These are phyloP conservation scores for Mollisia scopiformis DNA, from an alignment of 2,329 filamentous ascomycete genomes.

Conservation along the genomic window DNA sequence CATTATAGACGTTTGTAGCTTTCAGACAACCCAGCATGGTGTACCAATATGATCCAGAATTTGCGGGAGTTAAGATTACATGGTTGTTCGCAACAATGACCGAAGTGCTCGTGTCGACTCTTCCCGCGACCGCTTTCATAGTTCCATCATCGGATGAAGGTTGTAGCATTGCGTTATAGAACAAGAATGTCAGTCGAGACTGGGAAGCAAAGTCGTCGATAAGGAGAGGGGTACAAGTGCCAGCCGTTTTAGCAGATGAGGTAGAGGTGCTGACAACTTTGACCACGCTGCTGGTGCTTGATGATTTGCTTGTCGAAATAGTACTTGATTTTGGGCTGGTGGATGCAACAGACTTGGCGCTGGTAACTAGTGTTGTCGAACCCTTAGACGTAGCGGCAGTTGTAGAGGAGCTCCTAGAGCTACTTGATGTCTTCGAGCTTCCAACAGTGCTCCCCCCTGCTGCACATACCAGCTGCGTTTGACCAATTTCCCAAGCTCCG, in stretches of 20 bases:
- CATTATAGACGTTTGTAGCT: slow-evolving; percentile 51
- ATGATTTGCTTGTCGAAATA: background rate
- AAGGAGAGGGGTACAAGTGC: slow-evolving; percentile 46
- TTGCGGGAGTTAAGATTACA: slow-evolving; percentile 53
- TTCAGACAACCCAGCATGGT: slow-evolving; percentile 58
- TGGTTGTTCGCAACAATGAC: slow-evolving; percentile 55
- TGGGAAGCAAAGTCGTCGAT: slow-evolving; percentile 66
- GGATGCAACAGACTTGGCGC: background rate
- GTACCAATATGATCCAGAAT: slow-evolving; percentile 59
- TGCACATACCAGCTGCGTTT: slow-evolving; percentile 49
- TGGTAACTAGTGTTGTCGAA: background rate
- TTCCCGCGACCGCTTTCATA: slow-evolving; percentile 42
- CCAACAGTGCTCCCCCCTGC: slow-evolving; percentile 40
- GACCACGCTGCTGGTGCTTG: background rate
- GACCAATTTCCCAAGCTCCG: slow-evolving; percentile 51
- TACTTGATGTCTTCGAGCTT: background rate
- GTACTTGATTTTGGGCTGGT: slow-evolving; percentile 2
- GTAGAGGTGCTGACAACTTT: background rate
- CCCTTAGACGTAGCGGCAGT: slow-evolving; percentile 4
- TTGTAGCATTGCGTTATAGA: slow-evolving; percentile 60
- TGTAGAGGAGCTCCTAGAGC: background rate
- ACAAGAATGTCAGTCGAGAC: slow-evolving; percentile 62
- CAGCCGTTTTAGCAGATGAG: slow-evolving; percentile 10
- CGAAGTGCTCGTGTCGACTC: slow-evolving; percentile 41
- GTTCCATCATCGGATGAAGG: slow-evolving; percentile 59